Conservation (phyloP, 345 rosid species). For the Theobroma cacao region DNA sequence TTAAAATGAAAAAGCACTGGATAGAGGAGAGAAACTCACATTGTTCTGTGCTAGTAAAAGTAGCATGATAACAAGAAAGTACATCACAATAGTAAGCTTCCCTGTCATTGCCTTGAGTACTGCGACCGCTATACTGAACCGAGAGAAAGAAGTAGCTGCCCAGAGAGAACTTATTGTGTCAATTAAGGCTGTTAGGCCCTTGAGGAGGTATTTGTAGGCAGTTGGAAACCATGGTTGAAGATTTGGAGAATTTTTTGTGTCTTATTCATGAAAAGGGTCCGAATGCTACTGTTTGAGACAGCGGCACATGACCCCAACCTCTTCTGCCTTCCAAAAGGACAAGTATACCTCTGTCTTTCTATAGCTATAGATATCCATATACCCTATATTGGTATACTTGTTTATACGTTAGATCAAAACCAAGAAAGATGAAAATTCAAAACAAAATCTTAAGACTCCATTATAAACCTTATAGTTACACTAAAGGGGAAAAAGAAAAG, state of each 20-base stretch:
- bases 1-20: background rate
- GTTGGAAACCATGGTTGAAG: background rate
- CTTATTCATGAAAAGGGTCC: background rate
- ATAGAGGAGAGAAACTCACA: background rate
- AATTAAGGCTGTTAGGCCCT: background rate
- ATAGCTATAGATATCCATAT: background rate
- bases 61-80: background rate
- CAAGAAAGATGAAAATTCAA: too few relatives aligned
- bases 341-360: background rate
- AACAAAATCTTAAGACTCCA: too few relatives aligned
- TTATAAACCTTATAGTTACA: too few relatives aligned
- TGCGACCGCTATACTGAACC: background rate
- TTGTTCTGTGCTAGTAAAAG: background rate
- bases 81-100: background rate
- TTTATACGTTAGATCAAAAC: background rate
- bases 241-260: background rate
- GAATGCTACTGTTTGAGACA: background rate
- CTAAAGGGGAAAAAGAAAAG: too few relatives aligned
- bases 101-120: background rate
- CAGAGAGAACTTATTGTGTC: background rate
- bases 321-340: background rate
- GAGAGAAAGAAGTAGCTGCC: background rate
- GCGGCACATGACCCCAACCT: background rate
- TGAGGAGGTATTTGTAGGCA: background rate
- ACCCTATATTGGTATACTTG: background rate